These are phyloP conservation scores for Aspergillus fumigatiaffinis DNA, from an alignment of 2,329 filamentous ascomycete genomes.

Conservation along the genomic window DNA sequence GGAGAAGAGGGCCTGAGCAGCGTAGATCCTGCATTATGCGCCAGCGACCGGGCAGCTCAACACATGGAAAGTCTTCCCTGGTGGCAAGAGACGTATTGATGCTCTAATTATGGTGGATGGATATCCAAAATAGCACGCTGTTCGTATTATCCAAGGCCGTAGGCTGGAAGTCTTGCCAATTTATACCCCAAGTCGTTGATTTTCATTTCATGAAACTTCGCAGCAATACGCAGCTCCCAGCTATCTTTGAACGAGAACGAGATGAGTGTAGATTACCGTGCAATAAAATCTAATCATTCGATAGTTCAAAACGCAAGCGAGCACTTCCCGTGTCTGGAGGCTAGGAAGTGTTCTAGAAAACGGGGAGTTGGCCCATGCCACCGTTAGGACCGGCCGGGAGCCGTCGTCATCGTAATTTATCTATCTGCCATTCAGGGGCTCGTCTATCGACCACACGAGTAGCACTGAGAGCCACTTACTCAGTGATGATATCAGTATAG, in stretches of 20 bases:
- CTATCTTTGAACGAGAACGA: not conserved
- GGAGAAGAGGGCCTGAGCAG: constrained; percentile 65
- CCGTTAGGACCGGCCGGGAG: not conserved
- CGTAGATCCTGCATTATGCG: constrained; percentile 72
- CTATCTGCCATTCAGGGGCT: constrained; percentile 11
- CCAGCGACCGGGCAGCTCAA: constrained; percentile 52
- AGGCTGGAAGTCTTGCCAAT: not conserved
- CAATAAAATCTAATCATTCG: not conserved
- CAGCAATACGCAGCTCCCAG: not conserved
- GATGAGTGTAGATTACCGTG: not conserved
- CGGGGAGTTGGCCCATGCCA: not conserved
- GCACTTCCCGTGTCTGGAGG: not conserved
- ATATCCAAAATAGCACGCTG: not conserved
- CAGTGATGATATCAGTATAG: not conserved
- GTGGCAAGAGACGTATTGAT: constrained; percentile 24
- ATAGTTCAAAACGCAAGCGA: not conserved
- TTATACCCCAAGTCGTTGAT: not conserved
- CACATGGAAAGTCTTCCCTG: constrained; percentile 41
- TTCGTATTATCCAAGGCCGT: not conserved
- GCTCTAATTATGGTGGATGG: not conserved
- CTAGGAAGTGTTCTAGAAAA: not conserved
- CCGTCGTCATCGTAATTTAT: not conserved
- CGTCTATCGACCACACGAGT: not conserved
- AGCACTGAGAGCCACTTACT: not conserved
- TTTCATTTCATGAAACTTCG: not conserved